Evolutionary conservation across 2,329 filamentous ascomycete species (phyloP).

Genomic region (Neoarthrinium moseri): DNA sequence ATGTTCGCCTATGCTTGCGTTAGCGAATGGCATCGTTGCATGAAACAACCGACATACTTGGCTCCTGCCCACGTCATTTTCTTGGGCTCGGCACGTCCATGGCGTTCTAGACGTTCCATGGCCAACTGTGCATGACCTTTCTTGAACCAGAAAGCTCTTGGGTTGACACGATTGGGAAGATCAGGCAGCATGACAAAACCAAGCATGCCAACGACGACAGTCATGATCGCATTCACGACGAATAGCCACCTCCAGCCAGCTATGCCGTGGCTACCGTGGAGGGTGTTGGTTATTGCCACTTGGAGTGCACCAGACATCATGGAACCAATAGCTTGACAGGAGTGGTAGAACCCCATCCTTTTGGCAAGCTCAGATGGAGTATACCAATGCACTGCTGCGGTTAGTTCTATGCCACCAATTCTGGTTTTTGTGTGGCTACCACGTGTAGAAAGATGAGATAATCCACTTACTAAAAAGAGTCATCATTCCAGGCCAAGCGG

Average conservation of each 20-base stretch:
- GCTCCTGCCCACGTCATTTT: constrained; percentile 41
- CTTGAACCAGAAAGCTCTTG: constrained; percentile 44
- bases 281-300: constrained; percentile 50
- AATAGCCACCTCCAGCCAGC: constrained; percentile 54
- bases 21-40: background rate
- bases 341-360: constrained; percentile 52
- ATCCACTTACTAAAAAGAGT: constrained; percentile 35
- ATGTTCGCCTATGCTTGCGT: constrained; percentile 30
- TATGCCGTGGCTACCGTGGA: constrained; percentile 46
- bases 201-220: constrained; percentile 47
- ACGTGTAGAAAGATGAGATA: too few species aligned
- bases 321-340: constrained; percentile 48
- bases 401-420: too few species aligned
- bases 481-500: constrained; percentile 43
- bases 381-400: constrained; percentile 36
- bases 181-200: constrained; percentile 49
- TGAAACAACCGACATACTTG: constrained; percentile 19
- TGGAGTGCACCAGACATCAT: constrained; percentile 56
- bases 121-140: constrained; percentile 38
- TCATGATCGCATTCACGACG: constrained; percentile 56
- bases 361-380: constrained; percentile 45
- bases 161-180: constrained; percentile 37
- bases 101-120: constrained; percentile 39
- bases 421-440: too few species aligned
- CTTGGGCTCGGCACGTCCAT: constrained; percentile 44